phyloP scores from a whole-genome alignment of 257 asterid genomes.

The Capsicum rhomboideum region DNA sequence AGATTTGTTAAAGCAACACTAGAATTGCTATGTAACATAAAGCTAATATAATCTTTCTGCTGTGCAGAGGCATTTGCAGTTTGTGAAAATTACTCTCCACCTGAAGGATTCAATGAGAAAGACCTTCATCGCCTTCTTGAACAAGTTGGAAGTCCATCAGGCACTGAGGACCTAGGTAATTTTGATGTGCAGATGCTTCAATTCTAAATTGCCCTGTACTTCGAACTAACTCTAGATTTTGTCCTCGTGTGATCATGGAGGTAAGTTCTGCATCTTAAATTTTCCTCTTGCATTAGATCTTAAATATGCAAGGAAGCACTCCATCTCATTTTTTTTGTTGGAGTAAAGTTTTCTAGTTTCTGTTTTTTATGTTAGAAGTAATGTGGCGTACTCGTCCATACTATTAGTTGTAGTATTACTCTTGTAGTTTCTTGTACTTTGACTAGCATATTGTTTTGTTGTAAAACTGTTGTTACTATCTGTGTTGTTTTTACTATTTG shows the following conservation, averaged over 20 bases:
- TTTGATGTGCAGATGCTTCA: neutral
- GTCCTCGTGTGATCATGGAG: neutral
- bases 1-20: neutral
- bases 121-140: conserved; percentile 83
- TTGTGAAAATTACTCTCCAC: conserved; percentile 92
- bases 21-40: neutral
- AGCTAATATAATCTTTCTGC: neutral
- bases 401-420: too few relatives aligned
- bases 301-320: neutral
- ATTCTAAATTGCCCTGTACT: neutral
- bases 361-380: neutral
- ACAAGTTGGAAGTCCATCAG: conserved; percentile 94
- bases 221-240: neutral
- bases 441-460: too few relatives aligned
- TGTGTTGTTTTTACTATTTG: too few relatives aligned
- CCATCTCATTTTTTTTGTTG: neutral
- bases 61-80: conserved; percentile 92
- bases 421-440: too few relatives aligned
- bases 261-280: neutral
- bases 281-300: neutral
- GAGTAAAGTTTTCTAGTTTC: neutral
- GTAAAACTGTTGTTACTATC: too few relatives aligned
- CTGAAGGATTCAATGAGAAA: conserved; percentile 84
- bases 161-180: conserved; percentile 75
- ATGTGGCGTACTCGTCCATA: neutral